These are phyloP conservation scores for Candida maris DNA, from an alignment of 805 yeast species.

Conservation along the genomic window DNA sequence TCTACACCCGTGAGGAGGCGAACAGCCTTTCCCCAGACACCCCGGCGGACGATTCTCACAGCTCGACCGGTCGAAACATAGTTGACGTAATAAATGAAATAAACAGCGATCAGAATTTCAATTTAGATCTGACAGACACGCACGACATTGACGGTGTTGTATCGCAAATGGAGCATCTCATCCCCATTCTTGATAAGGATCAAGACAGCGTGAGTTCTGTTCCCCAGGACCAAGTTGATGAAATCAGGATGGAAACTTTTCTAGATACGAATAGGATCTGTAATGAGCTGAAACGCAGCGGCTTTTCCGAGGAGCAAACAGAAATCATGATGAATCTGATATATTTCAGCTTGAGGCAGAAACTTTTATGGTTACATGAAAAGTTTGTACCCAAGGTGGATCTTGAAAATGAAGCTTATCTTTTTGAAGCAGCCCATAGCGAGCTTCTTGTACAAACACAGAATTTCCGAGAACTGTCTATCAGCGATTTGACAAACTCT, in stretches of 20 bases:
- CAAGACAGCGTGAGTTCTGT: neutral
- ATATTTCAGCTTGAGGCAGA: conserved; percentile 30
- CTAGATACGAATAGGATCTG: conserved; percentile 65
- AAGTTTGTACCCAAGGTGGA: conserved; percentile 57
- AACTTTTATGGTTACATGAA: conserved; percentile 43
- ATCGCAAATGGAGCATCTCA: conserved; percentile 12
- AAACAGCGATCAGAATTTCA: conserved; percentile 24
- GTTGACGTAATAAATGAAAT: conserved; percentile 27
- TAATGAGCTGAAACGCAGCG: conserved; percentile 48
- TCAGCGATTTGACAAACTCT: conserved; percentile 62
- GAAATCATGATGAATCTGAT: conserved; percentile 52
- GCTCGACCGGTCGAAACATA: conserved; percentile 24
- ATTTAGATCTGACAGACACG: conserved; percentile 10
- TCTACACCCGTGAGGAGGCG: neutral
- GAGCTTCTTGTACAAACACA: conserved; percentile 79
- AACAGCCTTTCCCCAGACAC: neutral
- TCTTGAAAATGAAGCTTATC: conserved; percentile 79
- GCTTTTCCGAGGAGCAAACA: conserved; percentile 60
- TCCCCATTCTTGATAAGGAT: conserved; percentile 8
- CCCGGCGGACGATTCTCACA: conserved; percentile 7
- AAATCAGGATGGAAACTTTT: conserved; percentile 31
- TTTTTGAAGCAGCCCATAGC: conserved; percentile 89
- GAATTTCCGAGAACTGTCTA: conserved; percentile 63
- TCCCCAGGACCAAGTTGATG: conserved; percentile 10
- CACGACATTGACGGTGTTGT: conserved; percentile 7